A percentile compares a stretch with the other conserved stretches of the same genome.
These are phyloP conservation scores for Phytopythium helicoides DNA, from an alignment of 352 stramenopile genomes.

Conservation along the genomic window DNA sequence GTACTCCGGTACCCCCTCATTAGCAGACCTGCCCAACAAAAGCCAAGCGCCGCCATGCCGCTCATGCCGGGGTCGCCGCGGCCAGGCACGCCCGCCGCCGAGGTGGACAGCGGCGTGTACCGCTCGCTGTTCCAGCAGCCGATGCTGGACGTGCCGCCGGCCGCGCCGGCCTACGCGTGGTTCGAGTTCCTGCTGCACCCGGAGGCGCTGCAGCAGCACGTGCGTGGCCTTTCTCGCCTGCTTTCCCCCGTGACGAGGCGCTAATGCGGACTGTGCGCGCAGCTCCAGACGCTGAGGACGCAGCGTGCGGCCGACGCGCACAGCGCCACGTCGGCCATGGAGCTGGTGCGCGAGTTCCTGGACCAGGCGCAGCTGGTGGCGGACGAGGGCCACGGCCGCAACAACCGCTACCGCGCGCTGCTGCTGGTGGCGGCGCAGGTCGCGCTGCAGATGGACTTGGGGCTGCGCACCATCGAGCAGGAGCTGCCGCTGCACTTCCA, in stretches of 20 bases:
- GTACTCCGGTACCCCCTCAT: no score
- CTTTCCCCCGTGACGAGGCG: background rate
- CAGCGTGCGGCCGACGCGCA: conserved; percentile 44
- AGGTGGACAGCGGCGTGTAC: conserved; percentile 73
- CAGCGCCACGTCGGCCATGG: conserved; percentile 66
- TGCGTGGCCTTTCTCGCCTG: conserved; percentile 21
- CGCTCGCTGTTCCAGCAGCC: conserved; percentile 84
- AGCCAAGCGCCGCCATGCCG: conserved; percentile 23
- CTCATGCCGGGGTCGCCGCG: conserved; percentile 66
- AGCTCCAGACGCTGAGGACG: conserved; percentile 50
- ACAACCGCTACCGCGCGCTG: conserved; percentile 71
- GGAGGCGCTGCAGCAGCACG: conserved; percentile 67
- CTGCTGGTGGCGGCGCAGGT: conserved; percentile 74
- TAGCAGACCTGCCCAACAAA: no score
- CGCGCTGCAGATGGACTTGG: conserved; percentile 68
- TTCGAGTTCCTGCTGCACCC: conserved; percentile 86
- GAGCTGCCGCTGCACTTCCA: conserved; percentile 75
- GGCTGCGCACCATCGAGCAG: conserved; percentile 52
- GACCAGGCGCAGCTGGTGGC: conserved; percentile 82
- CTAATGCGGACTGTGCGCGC: background rate
- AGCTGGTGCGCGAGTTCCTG: conserved; percentile 80
- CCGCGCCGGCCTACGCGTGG: conserved; percentile 72
- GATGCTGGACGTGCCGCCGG: conserved; percentile 64
- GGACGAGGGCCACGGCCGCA: conserved; percentile 68
- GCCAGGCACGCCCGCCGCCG: conserved; percentile 29